phyloP scores from a whole-genome alignment of 352 stramenopile species.

The Plasmopara viticola region DNA sequence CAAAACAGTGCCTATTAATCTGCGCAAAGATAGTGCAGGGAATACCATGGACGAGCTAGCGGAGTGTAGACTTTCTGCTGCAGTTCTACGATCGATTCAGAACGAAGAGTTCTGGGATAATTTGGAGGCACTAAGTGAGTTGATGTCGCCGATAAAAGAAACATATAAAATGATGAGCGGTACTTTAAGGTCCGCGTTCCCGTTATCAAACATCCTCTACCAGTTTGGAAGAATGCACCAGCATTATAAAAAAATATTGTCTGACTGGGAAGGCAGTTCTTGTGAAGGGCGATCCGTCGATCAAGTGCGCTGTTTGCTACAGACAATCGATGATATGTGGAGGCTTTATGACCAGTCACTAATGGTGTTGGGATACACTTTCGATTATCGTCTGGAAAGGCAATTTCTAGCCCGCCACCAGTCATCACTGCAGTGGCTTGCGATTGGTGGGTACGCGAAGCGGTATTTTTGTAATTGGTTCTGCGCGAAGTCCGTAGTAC shows the following conservation, averaged over 20 bases:
- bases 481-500: constrained; percentile 28
- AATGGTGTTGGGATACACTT: constrained; percentile 61
- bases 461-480: constrained; percentile 74
- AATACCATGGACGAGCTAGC: constrained; percentile 41
- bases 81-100: constrained; percentile 50
- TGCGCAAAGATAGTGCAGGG: constrained; percentile 39
- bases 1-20: constrained; percentile 6
- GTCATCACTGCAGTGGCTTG: constrained; percentile 58
- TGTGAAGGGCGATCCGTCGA: constrained; percentile 38
- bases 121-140: constrained; percentile 60
- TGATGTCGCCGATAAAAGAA: constrained; percentile 77
- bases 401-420: constrained; percentile 42
- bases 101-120: constrained; percentile 69
- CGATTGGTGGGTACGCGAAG: constrained; percentile 70
- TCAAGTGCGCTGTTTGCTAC: constrained; percentile 53
- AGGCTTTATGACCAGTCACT: constrained; percentile 70
- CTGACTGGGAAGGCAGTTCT: constrained; percentile 61
- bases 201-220: constrained; percentile 64
- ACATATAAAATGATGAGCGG: constrained; percentile 58
- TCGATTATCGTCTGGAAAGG: constrained; percentile 67
- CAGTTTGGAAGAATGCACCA: constrained; percentile 77
- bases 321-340: constrained; percentile 61
- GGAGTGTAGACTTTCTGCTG: constrained; percentile 31
- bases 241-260: constrained; percentile 59
- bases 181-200: constrained; percentile 33